phyloP scores from a whole-genome alignment of 768 basidiomycete genomes.

The Thelephora aurantiotincta region DNA sequence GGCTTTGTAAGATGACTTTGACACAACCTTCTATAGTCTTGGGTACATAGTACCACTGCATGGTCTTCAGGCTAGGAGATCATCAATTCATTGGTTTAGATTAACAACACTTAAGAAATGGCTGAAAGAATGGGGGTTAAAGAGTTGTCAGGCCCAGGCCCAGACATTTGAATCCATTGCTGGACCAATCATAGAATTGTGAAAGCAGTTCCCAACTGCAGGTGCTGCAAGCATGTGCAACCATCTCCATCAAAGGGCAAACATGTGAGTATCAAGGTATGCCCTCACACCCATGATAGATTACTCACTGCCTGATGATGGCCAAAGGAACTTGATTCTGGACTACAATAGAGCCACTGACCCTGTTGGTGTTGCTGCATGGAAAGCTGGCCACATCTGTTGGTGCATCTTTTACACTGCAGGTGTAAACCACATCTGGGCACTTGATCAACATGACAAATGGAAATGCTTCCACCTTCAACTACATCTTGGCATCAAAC shows the following conservation, averaged over 20 bases:
- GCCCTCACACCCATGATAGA: not conserved
- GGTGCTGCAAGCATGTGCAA: not conserved
- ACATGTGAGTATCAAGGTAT: not conserved
- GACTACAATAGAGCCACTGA: not conserved
- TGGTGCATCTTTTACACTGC: slow-evolving; percentile 6
- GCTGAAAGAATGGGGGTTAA: not conserved
- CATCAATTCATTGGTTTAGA: not conserved
- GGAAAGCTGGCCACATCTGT: not conserved
- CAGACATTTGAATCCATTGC: not conserved
- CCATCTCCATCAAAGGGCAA: not conserved
- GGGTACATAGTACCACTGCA: not conserved
- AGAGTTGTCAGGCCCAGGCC: not conserved
- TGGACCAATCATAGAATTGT: not conserved
- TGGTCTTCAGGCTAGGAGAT: too few relatives aligned
- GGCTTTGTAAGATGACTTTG: not conserved
- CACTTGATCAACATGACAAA: slow-evolving; percentile 14
- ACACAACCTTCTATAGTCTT: not conserved
- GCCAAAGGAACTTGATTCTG: not conserved
- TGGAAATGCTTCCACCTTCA: slow-evolving; percentile 7
- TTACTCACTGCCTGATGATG: not conserved
- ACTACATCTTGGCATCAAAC: slow-evolving; percentile 9
- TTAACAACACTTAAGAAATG: not conserved
- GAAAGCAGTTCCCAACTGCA: not conserved
- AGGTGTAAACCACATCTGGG: slow-evolving; percentile 12
- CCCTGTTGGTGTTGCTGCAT: not conserved